These are phyloP conservation scores for Calonectria hongkongensis DNA, from an alignment of 2,329 filamentous ascomycete genomes.

Conservation along the genomic window DNA sequence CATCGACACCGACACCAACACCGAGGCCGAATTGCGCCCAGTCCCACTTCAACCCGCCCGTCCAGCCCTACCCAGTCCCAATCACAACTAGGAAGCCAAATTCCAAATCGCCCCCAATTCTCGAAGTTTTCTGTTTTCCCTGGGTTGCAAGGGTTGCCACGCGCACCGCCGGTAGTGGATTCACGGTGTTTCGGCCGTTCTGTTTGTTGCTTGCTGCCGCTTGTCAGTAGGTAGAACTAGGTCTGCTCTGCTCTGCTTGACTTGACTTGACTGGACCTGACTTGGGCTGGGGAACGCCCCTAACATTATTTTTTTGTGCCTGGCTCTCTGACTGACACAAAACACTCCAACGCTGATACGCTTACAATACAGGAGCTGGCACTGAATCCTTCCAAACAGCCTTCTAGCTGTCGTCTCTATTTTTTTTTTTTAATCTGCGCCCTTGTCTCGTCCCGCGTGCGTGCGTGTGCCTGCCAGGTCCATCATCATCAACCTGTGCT, in stretches of 20 bases:
- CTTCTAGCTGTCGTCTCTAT: background rate
- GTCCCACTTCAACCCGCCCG: constrained; percentile 50
- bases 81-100: constrained; percentile 44
- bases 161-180: constrained; percentile 14
- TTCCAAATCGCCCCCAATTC: constrained; percentile 31
- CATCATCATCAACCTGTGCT: no score
- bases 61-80: constrained; percentile 53
- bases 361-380: constrained; percentile 15
- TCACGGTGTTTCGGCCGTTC: background rate
- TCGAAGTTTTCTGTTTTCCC: constrained; percentile 24
- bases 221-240: background rate
- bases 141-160: constrained; percentile 8
- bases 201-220: constrained; percentile 4
- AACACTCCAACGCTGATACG: constrained; percentile 13
- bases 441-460: background rate
- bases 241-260: background rate
- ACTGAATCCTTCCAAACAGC: background rate
- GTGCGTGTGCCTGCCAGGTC: no score
- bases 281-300: background rate
- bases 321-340: constrained; percentile 17
- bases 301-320: constrained; percentile 17
- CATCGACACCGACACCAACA: constrained; percentile 2
- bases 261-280: background rate
- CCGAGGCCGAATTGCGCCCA: constrained; percentile 6
- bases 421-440: background rate